Evolutionary conservation across 1,284 basidiomycete genomes (phyloP).

Genomic region (Wolfiporia cocos): DNA sequence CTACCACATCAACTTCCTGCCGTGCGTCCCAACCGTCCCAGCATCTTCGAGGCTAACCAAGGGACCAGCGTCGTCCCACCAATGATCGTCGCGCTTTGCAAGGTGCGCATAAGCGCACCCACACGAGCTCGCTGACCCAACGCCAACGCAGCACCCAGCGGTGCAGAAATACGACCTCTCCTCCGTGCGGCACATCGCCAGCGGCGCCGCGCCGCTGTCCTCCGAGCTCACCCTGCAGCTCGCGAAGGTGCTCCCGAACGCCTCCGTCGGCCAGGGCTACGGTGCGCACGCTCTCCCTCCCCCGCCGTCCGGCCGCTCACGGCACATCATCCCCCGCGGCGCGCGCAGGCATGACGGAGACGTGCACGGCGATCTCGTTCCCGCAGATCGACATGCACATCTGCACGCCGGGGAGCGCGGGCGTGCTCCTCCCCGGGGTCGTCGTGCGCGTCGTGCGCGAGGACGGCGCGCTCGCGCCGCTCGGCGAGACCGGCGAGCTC

Average conservation of each 20-base stretch:
- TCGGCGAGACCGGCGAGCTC: conserved; percentile 38
- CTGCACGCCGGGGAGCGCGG: conserved; percentile 30
- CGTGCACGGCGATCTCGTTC: conserved; percentile 40
- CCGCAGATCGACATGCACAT: conserved; percentile 17
- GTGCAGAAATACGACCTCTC: conserved; percentile 63
- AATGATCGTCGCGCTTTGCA: conserved; percentile 50
- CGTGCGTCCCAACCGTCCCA: conserved; percentile 35
- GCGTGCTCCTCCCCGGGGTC: conserved; percentile 33
- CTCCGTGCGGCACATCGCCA: conserved; percentile 52
- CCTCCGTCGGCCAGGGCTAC: conserved; percentile 62
- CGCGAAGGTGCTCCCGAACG: conserved; percentile 47
- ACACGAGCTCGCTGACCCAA: neutral
- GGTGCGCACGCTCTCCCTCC: too few relatives aligned
- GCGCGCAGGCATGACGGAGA: conserved; percentile 39
- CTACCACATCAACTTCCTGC: conserved; percentile 59
- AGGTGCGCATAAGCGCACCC: conserved; percentile 34
- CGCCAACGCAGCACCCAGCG: conserved; percentile 50
- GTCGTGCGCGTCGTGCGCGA: conserved; percentile 33
- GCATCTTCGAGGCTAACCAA: too few relatives aligned
- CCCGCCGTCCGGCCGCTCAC: too few relatives aligned
- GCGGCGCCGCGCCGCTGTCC: conserved; percentile 72
- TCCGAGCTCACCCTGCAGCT: conserved; percentile 55
- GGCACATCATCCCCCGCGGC: too few relatives aligned
- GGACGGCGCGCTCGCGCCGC: conserved; percentile 33
- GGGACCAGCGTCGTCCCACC: conserved; percentile 63